Conservation (phyloP, 495 filamentous ascomycete species). For the Penicillium samsonianum region DNA sequence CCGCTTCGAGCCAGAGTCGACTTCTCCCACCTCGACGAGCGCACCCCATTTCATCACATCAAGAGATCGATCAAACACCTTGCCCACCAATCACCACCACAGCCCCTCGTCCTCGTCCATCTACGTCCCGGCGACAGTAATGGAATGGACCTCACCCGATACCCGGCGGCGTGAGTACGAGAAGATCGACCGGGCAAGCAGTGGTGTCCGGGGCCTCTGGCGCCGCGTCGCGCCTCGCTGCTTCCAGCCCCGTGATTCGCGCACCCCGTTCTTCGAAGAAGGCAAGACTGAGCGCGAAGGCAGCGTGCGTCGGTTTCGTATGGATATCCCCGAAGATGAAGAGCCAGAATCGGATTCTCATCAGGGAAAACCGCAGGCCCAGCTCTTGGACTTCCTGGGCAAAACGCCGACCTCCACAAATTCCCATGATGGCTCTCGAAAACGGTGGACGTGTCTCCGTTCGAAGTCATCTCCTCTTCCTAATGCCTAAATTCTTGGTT, state of each 20-base stretch:
- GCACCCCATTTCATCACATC: conserved; percentile 12
- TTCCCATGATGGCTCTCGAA: conserved; percentile 9
- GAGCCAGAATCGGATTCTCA: background rate
- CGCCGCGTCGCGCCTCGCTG: conserved; percentile 46
- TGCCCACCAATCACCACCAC: conserved; percentile 14
- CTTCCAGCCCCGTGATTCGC: conserved; percentile 34
- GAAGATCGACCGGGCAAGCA: conserved; percentile 51
- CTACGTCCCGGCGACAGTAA: conserved; percentile 44
- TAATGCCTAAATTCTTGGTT: conserved; percentile 1
- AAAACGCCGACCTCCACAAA: background rate
- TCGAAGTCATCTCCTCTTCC: conserved; percentile 17
- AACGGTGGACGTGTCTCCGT: conserved; percentile 24
- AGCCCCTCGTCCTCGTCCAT: conserved; percentile 30
- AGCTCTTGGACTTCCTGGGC: conserved; percentile 12
- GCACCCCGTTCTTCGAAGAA: conserved; percentile 47
- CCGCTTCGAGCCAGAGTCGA: conserved; percentile 16
- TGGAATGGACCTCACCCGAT: conserved; percentile 52
- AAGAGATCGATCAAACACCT: conserved; percentile 27
- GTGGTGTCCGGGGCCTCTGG: conserved; percentile 48
- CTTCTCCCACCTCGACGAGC: conserved; percentile 3
- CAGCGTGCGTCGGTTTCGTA: conserved; percentile 51
- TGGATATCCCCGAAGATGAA: conserved; percentile 46
- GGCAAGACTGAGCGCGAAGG: conserved; percentile 44
- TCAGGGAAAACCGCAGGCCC: conserved; percentile 5
- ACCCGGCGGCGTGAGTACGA: conserved; percentile 51